These are phyloP conservation scores for Phylloboletellus chloephorus DNA, from an alignment of 1,284 basidiomycete species.

Conservation along the genomic window DNA sequence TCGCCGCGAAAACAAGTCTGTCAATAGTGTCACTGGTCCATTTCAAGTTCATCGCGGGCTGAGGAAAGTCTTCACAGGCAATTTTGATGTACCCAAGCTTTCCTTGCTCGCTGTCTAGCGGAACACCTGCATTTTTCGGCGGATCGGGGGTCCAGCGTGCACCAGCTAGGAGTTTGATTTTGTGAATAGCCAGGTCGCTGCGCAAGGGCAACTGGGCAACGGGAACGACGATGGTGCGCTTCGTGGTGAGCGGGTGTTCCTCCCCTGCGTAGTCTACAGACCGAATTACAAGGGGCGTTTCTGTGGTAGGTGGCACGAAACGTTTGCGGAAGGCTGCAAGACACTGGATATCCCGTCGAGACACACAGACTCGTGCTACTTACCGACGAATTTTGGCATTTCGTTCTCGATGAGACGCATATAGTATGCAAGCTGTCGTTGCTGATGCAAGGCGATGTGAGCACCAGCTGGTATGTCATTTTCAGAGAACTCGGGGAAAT, in stretches of 20 bases:
- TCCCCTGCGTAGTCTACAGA: constrained; percentile 74
- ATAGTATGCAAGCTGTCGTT: constrained; percentile 67
- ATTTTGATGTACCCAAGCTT: constrained; percentile 80
- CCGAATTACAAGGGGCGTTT: constrained; percentile 62
- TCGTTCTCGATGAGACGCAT: constrained; percentile 81
- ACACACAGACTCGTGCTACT: constrained; percentile 28
- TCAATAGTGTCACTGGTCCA: constrained; percentile 80
- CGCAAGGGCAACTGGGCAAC: constrained; percentile 67
- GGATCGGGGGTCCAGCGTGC: constrained; percentile 73
- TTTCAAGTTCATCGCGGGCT: constrained; percentile 78
- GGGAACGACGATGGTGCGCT: constrained; percentile 68
- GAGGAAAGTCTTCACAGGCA: constrained; percentile 76
- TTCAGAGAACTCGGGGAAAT: constrained; percentile 39
- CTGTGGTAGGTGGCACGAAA: constrained; percentile 59
- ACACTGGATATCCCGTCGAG: constrained; percentile 11
- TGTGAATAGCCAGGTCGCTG: constrained; percentile 59
- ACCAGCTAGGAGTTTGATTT: constrained; percentile 78
- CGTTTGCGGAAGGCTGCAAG: constrained; percentile 66
- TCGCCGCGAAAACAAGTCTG: constrained; percentile 65
- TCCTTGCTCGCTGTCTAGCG: constrained; percentile 40
- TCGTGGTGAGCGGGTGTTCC: constrained; percentile 61
- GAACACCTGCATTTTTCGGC: constrained; percentile 59
- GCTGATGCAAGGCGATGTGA: constrained; percentile 63
- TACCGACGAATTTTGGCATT: constrained; percentile 76
- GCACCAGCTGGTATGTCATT: constrained; percentile 64